phyloP scores from a whole-genome alignment of 352 stramenopile species.

The Blastocystis hominis region DNA sequence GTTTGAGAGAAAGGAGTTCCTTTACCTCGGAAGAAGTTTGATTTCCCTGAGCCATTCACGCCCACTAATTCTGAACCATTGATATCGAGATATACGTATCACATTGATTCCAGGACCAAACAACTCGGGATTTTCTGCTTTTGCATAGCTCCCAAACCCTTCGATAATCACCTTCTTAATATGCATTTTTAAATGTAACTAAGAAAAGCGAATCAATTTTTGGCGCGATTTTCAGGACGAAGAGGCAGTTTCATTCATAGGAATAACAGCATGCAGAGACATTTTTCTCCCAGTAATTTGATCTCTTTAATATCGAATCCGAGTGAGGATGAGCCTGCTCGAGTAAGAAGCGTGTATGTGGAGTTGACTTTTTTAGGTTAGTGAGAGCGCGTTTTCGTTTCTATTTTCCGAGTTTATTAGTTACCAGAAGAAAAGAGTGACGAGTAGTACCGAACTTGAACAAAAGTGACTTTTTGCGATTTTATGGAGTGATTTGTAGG shows the following conservation, averaged over 20 bases:
- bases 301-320: neutral
- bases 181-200: constrained; percentile 73
- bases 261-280: constrained; percentile 17
- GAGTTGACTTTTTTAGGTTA: neutral
- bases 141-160: constrained; percentile 85
- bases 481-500: neutral
- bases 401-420: constrained; percentile 51
- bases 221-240: constrained; percentile 15
- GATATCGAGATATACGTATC: constrained; percentile 64
- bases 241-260: constrained; percentile 24
- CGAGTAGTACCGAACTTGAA: constrained; percentile 34
- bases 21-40: constrained; percentile 88
- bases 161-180: constrained; percentile 88
- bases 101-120: constrained; percentile 79
- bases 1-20: neutral
- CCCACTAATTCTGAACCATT: constrained; percentile 69
- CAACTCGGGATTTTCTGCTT: constrained; percentile 69
- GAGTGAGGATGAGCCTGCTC: neutral
- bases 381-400: constrained; percentile 47
- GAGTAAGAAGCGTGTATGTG: neutral
- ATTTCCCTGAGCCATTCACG: constrained; percentile 79
- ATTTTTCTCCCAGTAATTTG: neutral
- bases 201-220: neutral
- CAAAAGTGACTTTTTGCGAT: neutral
- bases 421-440: constrained; percentile 42